Conservation (phyloP, 345 rosid genomes). For the Eucalyptus lansdowneana region DNA sequence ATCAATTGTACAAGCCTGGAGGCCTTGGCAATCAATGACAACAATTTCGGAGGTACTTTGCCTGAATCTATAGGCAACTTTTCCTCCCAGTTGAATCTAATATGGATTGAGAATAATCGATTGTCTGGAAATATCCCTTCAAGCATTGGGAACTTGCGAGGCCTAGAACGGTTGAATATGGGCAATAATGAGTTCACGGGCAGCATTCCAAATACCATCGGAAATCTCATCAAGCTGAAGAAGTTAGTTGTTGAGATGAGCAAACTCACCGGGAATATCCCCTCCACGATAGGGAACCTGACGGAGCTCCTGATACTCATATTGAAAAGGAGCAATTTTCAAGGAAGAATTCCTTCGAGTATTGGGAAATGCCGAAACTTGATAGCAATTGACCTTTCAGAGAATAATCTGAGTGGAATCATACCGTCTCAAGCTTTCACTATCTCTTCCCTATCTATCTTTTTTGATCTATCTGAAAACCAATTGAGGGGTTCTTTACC, state of each 20-base stretch:
- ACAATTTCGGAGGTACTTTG: background rate
- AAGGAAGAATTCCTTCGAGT: background rate
- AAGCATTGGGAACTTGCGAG: background rate
- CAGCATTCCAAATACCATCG: background rate
- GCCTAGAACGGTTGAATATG: background rate
- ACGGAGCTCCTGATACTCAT: background rate
- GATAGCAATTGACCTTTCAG: background rate
- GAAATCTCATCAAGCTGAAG: background rate
- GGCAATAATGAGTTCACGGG: background rate
- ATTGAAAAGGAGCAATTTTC: background rate
- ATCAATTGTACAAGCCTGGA: background rate
- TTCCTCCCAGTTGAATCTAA: background rate
- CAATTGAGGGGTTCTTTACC: constrained; percentile 1
- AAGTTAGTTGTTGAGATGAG: background rate
- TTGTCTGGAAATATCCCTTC: background rate
- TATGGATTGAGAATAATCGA: background rate
- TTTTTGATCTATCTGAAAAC: background rate
- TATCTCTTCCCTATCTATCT: background rate
- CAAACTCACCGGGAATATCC: background rate
- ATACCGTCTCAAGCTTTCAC: background rate
- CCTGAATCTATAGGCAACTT: background rate
- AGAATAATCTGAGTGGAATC: background rate
- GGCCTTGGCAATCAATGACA: background rate
- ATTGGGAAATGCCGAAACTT: background rate
- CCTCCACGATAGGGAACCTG: background rate